Evolutionary conservation across 1,284 basidiomycete species (phyloP), one percentile per base, ranked within the genome.

Genomic region (Cystodermella granulosa): DNA sequence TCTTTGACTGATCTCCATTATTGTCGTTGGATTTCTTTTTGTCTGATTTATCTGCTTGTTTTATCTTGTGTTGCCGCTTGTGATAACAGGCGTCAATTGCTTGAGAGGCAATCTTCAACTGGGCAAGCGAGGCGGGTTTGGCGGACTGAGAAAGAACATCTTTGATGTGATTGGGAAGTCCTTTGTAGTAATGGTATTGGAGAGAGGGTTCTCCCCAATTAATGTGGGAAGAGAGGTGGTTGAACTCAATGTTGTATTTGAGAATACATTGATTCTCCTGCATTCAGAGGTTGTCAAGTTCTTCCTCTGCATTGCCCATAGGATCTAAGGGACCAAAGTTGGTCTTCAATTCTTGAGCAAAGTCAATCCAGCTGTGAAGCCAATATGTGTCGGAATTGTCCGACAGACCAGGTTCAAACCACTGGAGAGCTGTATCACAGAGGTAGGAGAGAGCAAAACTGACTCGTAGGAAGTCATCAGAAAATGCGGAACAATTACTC

Each of bases 141-240:
- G 35, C 35, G 59, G 60, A 21, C 60, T 50, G 4, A 55, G 37
- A 34, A 44, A 47, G 61, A n/a, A 8, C 16, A 17, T 34, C 24
- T 18, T 47, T 43, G 28, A 43, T 34, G 17, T 20, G 21, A 13
- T 7, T 13, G n/a, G 16, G 17, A 14, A 43, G 28, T 13, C 28
- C 31, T n/a, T n/a, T 15, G 42, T 43, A 43, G 28, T 18, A 43
- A 11, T 13, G 5, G 18, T 22, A 18, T 6, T 22, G 17, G 14
- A 43, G 42, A 4, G 42, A 15, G 4, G 13, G 4, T 18, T 43
- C 42, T 13, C 26, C 20, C 24, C 31, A 43, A 16, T 34, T 16
- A 8, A 43, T 13, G 8, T 34, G 26, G 5, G 16, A 17, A 5
- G n/a, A 4, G 21, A 34, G 26, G 13, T 18, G n/a, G 18, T 43